phyloP scores from a whole-genome alignment of 345 rosid genomes.

The Citrus maxima region DNA sequence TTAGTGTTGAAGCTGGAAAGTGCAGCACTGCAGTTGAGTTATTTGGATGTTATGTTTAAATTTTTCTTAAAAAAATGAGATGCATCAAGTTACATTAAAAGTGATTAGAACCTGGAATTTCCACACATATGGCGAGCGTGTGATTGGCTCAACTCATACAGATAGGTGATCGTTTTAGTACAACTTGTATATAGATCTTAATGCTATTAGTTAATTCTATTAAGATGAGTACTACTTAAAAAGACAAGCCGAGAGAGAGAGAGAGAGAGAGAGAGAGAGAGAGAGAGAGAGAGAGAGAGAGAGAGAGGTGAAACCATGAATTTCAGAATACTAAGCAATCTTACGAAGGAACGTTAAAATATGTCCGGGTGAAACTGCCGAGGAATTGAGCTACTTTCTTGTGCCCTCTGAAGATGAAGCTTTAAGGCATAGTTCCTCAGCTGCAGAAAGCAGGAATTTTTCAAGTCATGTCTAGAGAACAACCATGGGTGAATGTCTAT shows the following conservation, averaged over 20 bases:
- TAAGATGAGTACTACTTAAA: background rate
- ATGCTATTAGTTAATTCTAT: background rate
- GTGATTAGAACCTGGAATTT: slow-evolving; percentile 3
- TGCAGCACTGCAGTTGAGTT: background rate
- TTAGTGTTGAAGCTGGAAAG: background rate
- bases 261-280: too few species aligned
- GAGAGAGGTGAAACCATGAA: background rate
- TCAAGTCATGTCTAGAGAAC: background rate
- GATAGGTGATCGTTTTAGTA: background rate
- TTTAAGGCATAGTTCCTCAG: slow-evolving; percentile 44
- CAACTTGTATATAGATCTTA: slow-evolving; percentile 1
- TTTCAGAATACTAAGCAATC: background rate
- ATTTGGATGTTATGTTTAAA: background rate
- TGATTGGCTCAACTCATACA: background rate
- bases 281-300: too few species aligned
- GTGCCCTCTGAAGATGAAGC: slow-evolving; percentile 49
- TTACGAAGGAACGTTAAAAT: slow-evolving; percentile 5
- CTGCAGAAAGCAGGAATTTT: slow-evolving; percentile 28
- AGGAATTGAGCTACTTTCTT: slow-evolving; percentile 27
- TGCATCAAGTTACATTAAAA: background rate
- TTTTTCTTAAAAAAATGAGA: background rate
- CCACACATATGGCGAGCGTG: background rate
- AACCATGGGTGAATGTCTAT: background rate
- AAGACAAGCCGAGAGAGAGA: too few species aligned
- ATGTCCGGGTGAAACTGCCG: slow-evolving; percentile 33